Conservation (phyloP, 139 green algal species). For the Closterium sp. region DNA sequence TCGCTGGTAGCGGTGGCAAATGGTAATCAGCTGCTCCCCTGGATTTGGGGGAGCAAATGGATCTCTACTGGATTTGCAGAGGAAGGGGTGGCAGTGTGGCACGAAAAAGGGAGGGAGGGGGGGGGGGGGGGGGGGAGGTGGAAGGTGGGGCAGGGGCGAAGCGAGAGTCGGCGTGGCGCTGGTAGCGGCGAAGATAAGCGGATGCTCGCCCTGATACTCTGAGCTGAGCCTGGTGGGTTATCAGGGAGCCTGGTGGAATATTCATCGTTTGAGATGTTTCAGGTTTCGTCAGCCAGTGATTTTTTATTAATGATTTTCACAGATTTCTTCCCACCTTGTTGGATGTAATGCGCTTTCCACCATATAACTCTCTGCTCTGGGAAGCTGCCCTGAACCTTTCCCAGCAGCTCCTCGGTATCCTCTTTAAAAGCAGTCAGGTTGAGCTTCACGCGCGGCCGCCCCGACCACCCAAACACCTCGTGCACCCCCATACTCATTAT, state of each 20-base stretch:
- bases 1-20: not conserved
- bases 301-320: no score
- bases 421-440: not conserved
- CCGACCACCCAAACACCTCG: constrained; percentile 4
- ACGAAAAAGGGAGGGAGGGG: no score
- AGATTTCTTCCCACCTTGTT: no score
- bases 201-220: not conserved
- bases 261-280: no score
- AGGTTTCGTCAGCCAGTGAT: no score
- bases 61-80: no score
- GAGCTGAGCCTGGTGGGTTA: no score
- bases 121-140: not conserved
- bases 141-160: not conserved
- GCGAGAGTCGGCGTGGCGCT: not conserved
- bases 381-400: not conserved
- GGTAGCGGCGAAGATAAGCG: not conserved
- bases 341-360: constrained; percentile 6
- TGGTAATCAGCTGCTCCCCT: not conserved
- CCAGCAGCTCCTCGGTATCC: not conserved
- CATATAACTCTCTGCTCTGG: not conserved
- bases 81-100: no score
- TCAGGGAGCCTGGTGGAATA: no score
- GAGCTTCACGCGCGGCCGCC: not conserved
- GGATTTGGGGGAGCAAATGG: no score
- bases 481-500: constrained; percentile 4